phyloP scores from a whole-genome alignment of 345 rosid genomes.

The Pugionium dolabratum region DNA sequence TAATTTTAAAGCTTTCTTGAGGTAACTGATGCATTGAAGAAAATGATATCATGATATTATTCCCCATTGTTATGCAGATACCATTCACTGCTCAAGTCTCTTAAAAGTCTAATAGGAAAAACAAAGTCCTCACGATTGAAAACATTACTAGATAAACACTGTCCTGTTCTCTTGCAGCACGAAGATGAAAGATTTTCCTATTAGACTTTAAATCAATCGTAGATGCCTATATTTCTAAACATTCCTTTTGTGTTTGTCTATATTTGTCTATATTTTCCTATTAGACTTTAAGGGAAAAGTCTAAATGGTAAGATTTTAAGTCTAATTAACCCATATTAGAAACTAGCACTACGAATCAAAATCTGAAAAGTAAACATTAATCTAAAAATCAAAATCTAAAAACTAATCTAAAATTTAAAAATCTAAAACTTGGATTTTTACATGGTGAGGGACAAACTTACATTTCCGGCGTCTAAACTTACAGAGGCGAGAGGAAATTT shows the following conservation, averaged over 20 bases:
- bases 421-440: too few relatives aligned
- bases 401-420: too few relatives aligned
- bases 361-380: too few relatives aligned
- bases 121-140: constrained; percentile 49
- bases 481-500: too few relatives aligned
- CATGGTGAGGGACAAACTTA: too few relatives aligned
- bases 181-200: constrained; percentile 6
- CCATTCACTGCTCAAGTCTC: constrained; percentile 53
- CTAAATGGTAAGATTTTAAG: too few relatives aligned
- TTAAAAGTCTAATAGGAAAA: constrained; percentile 60
- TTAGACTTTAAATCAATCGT: constrained; percentile 1
- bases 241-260: constrained; percentile 41
- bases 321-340: too few relatives aligned
- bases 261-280: constrained; percentile 22
- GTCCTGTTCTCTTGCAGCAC: constrained; percentile 50
- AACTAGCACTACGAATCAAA: too few relatives aligned
- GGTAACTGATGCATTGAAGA: neutral
- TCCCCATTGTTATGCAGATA: constrained; percentile 47
- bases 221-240: constrained; percentile 22
- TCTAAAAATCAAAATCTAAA: too few relatives aligned
- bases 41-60: neutral
- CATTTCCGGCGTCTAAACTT: too few relatives aligned
- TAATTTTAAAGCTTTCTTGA: too few relatives aligned
- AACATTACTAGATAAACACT: constrained; percentile 67
- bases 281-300: too few relatives aligned